These are phyloP conservation scores for Aechmea fasciata DNA, from an alignment of 176 grass and related monocot species.

Conservation along the genomic window DNA sequence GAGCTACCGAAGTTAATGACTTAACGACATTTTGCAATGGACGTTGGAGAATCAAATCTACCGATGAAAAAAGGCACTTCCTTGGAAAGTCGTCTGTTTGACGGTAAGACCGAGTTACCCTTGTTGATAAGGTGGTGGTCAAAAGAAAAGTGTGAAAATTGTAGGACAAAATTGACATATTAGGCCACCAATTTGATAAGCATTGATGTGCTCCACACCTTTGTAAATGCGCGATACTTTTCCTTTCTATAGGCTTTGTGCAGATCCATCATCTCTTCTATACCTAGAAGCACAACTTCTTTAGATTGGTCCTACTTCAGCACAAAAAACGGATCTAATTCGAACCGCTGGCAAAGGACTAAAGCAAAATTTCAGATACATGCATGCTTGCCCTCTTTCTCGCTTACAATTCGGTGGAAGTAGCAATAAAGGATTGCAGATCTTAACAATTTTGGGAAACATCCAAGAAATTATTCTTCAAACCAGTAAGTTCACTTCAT, in stretches of 20 bases:
- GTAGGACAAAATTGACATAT: not conserved
- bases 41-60: not conserved
- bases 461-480: no score
- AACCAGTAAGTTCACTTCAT: no score
- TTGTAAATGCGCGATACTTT: not conserved
- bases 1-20: not conserved
- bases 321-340: not conserved
- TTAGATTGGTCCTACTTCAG: not conserved
- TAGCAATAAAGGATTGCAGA: no score
- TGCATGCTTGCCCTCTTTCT: not conserved
- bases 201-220: not conserved
- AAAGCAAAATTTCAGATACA: not conserved
- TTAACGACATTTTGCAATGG: not conserved
- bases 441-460: no score
- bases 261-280: not conserved
- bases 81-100: not conserved
- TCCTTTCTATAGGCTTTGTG: slow-evolving; percentile 5
- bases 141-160: not conserved
- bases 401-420: not conserved
- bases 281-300: not conserved
- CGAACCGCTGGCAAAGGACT: not conserved
- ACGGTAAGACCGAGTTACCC: slow-evolving; percentile 3
- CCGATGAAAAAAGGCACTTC: not conserved
- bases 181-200: slow-evolving; percentile 1
- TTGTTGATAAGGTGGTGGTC: not conserved